Evolutionary conservation across 768 basidiomycete species (phyloP).

Genomic region (Cystobasidium ongulense): DNA sequence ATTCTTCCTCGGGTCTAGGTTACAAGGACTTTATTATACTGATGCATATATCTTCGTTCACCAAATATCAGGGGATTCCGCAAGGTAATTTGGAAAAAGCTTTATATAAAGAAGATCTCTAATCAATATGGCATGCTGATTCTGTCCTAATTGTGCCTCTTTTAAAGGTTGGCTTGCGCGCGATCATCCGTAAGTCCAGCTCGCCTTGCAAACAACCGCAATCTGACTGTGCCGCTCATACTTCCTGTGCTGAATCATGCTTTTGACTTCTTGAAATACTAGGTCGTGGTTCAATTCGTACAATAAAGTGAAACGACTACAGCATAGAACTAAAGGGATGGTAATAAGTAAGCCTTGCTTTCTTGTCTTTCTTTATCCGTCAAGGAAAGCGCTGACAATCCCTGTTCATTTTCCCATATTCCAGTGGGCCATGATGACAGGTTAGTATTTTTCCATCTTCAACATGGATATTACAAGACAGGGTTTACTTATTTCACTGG

Average conservation of each 20-base stretch:
- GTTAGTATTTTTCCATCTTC: neutral
- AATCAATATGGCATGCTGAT: neutral
- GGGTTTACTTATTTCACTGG: neutral
- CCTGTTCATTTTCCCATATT: neutral
- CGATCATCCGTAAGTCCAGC: conserved; percentile 17
- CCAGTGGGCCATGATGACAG: neutral
- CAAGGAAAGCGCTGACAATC: neutral
- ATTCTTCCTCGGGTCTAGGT: neutral
- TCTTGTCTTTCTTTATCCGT: neutral
- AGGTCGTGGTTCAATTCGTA: conserved; percentile 8
- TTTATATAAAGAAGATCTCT: neutral
- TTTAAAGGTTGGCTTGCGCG: conserved; percentile 25
- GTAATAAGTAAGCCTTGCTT: neutral
- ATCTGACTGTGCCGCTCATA: neutral
- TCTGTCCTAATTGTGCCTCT: no score
- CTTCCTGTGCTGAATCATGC: no score
- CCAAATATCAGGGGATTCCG: conserved; percentile 12
- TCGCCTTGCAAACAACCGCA: neutral
- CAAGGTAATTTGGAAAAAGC: conserved; percentile 4
- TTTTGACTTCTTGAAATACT: no score
- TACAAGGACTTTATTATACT: neutral
- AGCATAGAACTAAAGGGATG: neutral
- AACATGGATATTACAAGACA: neutral
- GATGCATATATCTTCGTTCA: neutral
- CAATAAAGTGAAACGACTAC: neutral